Conservation (phyloP, 2,329 filamentous ascomycete genomes). For the Diaporthe vexans region DNA sequence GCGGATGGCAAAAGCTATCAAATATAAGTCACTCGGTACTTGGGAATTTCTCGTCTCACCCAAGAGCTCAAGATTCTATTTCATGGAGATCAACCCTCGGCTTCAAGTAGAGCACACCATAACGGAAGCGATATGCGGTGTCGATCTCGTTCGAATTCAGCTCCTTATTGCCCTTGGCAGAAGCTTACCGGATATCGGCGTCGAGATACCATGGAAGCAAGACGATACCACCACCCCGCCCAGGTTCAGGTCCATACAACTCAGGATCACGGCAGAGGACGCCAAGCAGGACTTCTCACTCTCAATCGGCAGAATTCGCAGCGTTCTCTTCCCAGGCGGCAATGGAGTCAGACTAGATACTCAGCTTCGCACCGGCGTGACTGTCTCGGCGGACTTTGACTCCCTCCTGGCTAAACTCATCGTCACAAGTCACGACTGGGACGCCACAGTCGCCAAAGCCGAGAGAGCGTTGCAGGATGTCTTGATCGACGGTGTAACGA, state of each 20-base stretch:
- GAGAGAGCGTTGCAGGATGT: conserved; percentile 69
- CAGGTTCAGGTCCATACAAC: conserved; percentile 62
- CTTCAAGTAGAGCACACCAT: conserved; percentile 75
- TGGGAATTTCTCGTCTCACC: conserved; percentile 75
- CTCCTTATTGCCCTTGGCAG: conserved; percentile 67
- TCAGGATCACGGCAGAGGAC: conserved; percentile 71
- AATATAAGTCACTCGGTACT: conserved; percentile 72
- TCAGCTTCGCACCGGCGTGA: conserved; percentile 59
- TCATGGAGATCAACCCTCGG: conserved; percentile 72
- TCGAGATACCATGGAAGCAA: conserved; percentile 54
- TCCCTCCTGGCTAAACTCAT: conserved; percentile 72
- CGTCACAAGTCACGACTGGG: conserved; percentile 67
- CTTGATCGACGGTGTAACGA: conserved; percentile 68
- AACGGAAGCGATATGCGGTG: conserved; percentile 66
- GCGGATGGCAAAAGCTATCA: conserved; percentile 56
- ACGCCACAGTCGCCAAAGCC: conserved; percentile 66
- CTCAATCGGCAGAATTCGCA: conserved; percentile 71
- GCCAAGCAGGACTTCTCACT: conserved; percentile 66
- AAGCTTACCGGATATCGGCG: conserved; percentile 53
- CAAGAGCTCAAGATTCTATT: conserved; percentile 64
- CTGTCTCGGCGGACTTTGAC: conserved; percentile 70
- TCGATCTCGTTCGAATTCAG: conserved; percentile 69
- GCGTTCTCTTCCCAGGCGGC: conserved; percentile 67
- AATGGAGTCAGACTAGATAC: conserved; percentile 72
- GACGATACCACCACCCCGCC: conserved; percentile 37